Conservation (phyloP, 768 basidiomycete genomes). For the Lactifluus pinguis region DNA sequence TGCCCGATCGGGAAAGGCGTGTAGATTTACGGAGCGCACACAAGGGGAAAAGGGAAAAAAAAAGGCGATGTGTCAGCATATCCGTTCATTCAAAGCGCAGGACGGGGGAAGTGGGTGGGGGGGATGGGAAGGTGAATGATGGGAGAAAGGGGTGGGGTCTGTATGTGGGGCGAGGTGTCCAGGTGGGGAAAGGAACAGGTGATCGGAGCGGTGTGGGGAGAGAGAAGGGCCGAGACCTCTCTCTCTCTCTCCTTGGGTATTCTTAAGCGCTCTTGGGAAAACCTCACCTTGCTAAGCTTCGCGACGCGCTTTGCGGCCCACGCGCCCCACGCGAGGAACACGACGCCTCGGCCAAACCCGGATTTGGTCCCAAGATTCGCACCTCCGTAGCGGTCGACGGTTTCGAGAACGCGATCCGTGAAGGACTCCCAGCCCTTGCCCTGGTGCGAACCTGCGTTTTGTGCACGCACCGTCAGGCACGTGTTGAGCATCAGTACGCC, state of each 20-base stretch:
- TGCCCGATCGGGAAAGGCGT: background rate
- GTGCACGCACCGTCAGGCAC: conserved; percentile 78
- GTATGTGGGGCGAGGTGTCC: too few relatives aligned
- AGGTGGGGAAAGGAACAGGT: too few relatives aligned
- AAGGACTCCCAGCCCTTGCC: conserved; percentile 88
- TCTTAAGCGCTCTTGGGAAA: background rate
- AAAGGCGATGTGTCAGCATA: too few relatives aligned
- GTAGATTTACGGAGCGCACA: background rate
- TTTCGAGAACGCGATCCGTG: conserved; percentile 72
- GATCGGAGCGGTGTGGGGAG: too few relatives aligned
- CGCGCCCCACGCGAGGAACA: conserved; percentile 87
- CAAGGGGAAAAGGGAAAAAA: too few relatives aligned
- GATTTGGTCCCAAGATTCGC: conserved; percentile 45
- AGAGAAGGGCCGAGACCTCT: too few relatives aligned
- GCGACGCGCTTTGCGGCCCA: conserved; percentile 79
- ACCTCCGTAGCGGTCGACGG: conserved; percentile 69
- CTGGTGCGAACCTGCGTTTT: conserved; percentile 70
- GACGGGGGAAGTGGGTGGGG: too few relatives aligned
- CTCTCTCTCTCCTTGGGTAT: too few relatives aligned
- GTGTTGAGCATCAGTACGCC: conserved; percentile 91
- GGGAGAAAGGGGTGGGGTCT: too few relatives aligned
- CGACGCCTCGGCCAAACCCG: conserved; percentile 64
- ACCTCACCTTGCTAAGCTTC: conserved; percentile 61
- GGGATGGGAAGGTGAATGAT: too few relatives aligned
- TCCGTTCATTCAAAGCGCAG: too few relatives aligned